Conservation (phyloP, 2,329 filamentous ascomycete species). For the Aureobasidium sp. region DNA sequence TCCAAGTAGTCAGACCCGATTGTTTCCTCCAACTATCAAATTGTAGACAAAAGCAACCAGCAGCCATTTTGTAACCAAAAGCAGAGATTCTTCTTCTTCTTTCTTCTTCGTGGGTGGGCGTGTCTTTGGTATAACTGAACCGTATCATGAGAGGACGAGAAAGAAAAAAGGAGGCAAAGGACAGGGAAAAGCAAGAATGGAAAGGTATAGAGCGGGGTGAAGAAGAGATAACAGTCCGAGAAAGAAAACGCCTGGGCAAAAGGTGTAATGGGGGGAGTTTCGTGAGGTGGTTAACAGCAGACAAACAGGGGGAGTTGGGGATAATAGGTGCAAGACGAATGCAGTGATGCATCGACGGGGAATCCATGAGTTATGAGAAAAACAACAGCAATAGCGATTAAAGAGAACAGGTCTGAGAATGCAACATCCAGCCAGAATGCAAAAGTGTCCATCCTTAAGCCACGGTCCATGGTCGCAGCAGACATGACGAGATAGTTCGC, state of each 20-base stretch:
- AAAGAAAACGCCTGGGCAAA: not conserved
- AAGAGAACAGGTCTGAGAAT: not conserved
- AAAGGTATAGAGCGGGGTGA: constrained; percentile 7
- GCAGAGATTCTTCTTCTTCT: not conserved
- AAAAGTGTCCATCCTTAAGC: too few species aligned
- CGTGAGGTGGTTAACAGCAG: constrained; percentile 1
- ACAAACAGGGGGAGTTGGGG: constrained; percentile 3
- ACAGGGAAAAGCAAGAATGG: constrained; percentile 11
- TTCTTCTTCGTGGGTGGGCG: not conserved
- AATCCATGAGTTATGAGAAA: not conserved
- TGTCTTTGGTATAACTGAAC: constrained; percentile 9
- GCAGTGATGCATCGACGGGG: constrained; percentile 13
- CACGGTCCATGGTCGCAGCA: too few species aligned
- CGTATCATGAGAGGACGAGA: constrained; percentile 9
- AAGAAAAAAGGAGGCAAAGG: constrained; percentile 3
- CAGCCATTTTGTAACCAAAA: constrained; percentile 1
- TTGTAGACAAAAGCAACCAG: constrained; percentile 3
- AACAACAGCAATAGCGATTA: not conserved
- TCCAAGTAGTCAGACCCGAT: not conserved
- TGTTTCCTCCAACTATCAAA: not conserved
- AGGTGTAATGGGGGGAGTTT: not conserved
- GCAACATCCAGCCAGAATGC: too few species aligned
- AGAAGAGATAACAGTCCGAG: constrained; percentile 2
- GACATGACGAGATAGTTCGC: too few species aligned
- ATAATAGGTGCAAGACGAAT: constrained; percentile 1